Conservation (phyloP, 192 early-diverging fungal genomes). For the Globomyces pollinis-pini region DNA sequence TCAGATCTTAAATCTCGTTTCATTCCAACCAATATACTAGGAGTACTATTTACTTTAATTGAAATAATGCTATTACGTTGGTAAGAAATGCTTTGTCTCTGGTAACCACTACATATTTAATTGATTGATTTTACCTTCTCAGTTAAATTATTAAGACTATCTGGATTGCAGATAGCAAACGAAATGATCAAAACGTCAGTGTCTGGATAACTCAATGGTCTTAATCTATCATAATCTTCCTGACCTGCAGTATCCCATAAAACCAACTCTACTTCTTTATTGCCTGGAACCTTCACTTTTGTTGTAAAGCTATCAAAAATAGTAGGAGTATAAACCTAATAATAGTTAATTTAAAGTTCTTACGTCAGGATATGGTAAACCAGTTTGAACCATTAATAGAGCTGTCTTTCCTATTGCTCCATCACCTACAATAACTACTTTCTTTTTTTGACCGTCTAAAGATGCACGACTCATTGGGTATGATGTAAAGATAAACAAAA, state of each 20-base stretch:
- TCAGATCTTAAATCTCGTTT: slow-evolving; percentile 40
- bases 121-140: slow-evolving; percentile 73
- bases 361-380: slow-evolving; percentile 40
- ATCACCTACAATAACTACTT: slow-evolving; percentile 51
- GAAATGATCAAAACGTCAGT: slow-evolving; percentile 71
- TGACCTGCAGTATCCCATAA: slow-evolving; percentile 97
- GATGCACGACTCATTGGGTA: slow-evolving; percentile 1
- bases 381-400: slow-evolving; percentile 43
- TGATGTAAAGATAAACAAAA: too few species aligned
- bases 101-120: slow-evolving; percentile 69
- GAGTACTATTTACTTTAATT: not conserved
- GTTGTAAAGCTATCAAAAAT: slow-evolving; percentile 55
- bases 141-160: slow-evolving; percentile 75
- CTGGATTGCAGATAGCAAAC: slow-evolving; percentile 73
- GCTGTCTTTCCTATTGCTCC: slow-evolving; percentile 50
- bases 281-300: slow-evolving; percentile 9
- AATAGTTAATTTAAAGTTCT: not conserved
- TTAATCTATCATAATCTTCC: slow-evolving; percentile 93
- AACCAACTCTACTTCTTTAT: slow-evolving; percentile 50
- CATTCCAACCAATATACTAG: slow-evolving; percentile 8
- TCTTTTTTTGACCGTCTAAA: slow-evolving; percentile 23
- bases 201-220: slow-evolving; percentile 85
- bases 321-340: slow-evolving; percentile 74
- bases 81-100: slow-evolving; percentile 61
- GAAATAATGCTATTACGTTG: slow-evolving; percentile 21